phyloP scores from a whole-genome alignment of 108 stramenopile genomes.

The Discostella stelligeroides region DNA sequence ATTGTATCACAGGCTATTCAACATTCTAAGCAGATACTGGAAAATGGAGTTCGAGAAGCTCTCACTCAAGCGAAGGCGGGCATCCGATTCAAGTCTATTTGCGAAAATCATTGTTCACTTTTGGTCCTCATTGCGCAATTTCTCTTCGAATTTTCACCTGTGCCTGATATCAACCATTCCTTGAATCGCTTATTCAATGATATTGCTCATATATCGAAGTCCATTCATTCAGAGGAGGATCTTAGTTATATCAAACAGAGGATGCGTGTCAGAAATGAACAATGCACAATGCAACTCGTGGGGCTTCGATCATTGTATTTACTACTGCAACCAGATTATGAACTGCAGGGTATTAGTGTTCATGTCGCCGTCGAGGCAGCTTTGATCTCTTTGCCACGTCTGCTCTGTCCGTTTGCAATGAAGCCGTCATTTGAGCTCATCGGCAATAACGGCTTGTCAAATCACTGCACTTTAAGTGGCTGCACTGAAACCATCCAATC shows the following conservation, averaged over 20 bases:
- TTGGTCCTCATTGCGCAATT: conserved; percentile 25
- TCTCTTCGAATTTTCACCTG: conserved; percentile 29
- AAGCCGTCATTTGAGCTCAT: conserved; percentile 8
- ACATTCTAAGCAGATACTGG: conserved; percentile 61
- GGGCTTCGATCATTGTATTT: conserved; percentile 46
- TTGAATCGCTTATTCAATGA: conserved; percentile 21
- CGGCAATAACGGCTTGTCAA: conserved; percentile 7
- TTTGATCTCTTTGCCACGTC: conserved; percentile 48
- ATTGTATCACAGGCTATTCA: conserved; percentile 44
- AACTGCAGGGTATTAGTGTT: conserved; percentile 25
- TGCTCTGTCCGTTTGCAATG: conserved; percentile 42
- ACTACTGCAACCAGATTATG: conserved; percentile 27
- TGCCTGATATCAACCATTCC: conserved; percentile 3
- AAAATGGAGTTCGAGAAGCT: conserved; percentile 62
- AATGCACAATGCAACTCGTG: conserved; percentile 52
- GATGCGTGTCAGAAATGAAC: conserved; percentile 45
- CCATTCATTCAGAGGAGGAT: conserved; percentile 36
- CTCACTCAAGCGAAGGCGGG: conserved; percentile 15
- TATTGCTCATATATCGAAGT: conserved; percentile 33
- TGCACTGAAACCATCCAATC: conserved; percentile 28
- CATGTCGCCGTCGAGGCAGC: conserved; percentile 48
- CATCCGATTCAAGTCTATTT: conserved; percentile 18
- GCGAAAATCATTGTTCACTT: conserved; percentile 24
- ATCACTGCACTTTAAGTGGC: conserved; percentile 19
- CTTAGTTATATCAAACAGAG: conserved; percentile 39